Evolutionary conservation across 2,329 filamentous ascomycete genomes (phyloP), one percentile per base, ranked within the genome.

Genomic region (Corinectria fuckeliana): DNA sequence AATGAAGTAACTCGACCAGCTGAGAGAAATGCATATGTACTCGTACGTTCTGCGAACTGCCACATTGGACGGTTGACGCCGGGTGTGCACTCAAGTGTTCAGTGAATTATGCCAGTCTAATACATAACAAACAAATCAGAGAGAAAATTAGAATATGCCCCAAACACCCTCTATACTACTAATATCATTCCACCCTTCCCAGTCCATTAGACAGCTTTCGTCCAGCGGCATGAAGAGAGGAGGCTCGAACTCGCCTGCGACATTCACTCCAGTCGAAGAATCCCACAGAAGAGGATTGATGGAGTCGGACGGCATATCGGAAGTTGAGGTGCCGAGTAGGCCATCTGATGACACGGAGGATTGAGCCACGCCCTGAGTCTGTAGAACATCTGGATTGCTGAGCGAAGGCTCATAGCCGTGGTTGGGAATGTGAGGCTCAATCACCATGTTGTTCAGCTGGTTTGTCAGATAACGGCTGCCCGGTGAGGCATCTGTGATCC

Each of bases 161-260:
- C 67, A 69, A 4, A 56, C 51, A n/a, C 39, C 36, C 42, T 60
- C 65, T 7, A 54, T 60, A 8, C 49, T 60, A 11, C 62, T 59
- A 1, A 61, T 25, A 28, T 66, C 57, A 5, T 67, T 56, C 59
- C 68, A 54, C 14, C 50, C 41, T 1, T 69, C 62, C 66, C 68
- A 69, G 8, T 61, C 66, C 30, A 70, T 64, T 0, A 45, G 41
- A 30, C 36, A 50, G 3, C n/a, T 16, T 1, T 44, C 50, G 0
- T 49, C 45, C 1, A 47, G 21, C 13, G 52, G 36, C 2, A 32
- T 38, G 2, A 5, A 9, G n/a, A 32, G 39, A 3, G 36, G 36
- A 4, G 49, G 34, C 1, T 8, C 26, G 2, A 55, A 21, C 8
- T 63, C 58, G 1, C 9, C 28, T 8, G 48, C n/a, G 2, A 44